Conservation (phyloP, 208 protist genomes). For the Trypanosoma melophagium region DNA sequence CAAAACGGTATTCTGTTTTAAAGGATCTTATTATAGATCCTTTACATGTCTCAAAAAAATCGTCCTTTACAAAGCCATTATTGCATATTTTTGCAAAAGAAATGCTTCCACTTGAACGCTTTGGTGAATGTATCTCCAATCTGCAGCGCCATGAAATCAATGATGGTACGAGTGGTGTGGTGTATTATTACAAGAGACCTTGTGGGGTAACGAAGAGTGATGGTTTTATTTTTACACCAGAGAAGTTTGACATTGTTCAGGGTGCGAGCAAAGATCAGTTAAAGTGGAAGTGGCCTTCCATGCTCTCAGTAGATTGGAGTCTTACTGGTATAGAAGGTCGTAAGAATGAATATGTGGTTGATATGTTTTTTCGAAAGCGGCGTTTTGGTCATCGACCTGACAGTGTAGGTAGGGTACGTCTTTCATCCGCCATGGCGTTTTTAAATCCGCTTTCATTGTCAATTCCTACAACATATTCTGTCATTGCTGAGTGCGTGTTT, state of each 20-base stretch:
- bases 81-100: conserved; percentile 55
- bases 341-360: conserved; percentile 41
- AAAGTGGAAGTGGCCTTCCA: conserved; percentile 83
- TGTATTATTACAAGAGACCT: conserved; percentile 51
- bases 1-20: conserved; percentile 38
- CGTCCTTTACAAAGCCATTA: background rate
- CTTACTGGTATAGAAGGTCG: conserved; percentile 34
- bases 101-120: conserved; percentile 47
- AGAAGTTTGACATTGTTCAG: conserved; percentile 56
- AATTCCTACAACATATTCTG: conserved; percentile 30
- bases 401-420: conserved; percentile 50
- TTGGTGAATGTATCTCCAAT: conserved; percentile 36
- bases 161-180: conserved; percentile 1
- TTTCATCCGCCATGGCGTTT: conserved; percentile 46
- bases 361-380: conserved; percentile 70
- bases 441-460: conserved; percentile 47
- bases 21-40: conserved; percentile 33
- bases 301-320: conserved; percentile 79
- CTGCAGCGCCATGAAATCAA: conserved; percentile 24
- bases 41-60: conserved; percentile 10
- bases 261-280: conserved; percentile 63
- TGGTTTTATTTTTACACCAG: conserved; percentile 81
- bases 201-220: conserved; percentile 61
- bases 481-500: conserved; percentile 71
- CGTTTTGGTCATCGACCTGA: conserved; percentile 63